phyloP scores from a whole-genome alignment of 2,329 filamentous ascomycete genomes.

The Fusarium nisikadoi region DNA sequence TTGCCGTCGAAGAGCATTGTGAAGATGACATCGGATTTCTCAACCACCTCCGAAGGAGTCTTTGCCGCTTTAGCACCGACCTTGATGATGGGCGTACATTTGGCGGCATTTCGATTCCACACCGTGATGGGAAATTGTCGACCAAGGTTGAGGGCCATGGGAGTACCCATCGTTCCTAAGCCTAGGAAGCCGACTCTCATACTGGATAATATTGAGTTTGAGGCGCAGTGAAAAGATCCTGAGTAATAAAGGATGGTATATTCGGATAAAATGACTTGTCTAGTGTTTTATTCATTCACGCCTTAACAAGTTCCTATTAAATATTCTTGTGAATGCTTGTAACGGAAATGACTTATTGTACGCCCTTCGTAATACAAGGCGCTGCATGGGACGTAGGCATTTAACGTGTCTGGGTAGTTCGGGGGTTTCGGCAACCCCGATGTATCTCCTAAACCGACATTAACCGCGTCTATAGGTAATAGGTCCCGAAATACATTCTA shows the following conservation, averaged over 20 bases:
- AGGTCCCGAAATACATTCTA: too few species aligned
- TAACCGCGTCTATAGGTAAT: neutral
- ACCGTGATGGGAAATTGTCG: neutral
- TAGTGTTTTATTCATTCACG: accelerated
- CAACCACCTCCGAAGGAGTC: neutral
- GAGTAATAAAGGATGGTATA: accelerated
- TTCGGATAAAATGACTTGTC: accelerated
- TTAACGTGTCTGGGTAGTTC: too few species aligned
- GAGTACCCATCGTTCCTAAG: neutral
- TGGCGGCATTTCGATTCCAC: neutral
- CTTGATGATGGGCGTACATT: neutral
- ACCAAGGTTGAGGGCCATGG: neutral
- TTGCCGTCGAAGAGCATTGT: neutral
- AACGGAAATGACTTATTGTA: accelerated
- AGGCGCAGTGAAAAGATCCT: accelerated
- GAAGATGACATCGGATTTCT: neutral
- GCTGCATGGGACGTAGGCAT: too few species aligned
- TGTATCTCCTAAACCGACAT: neutral
- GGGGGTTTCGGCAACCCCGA: too few species aligned
- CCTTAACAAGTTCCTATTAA: accelerated
- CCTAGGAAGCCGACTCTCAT: neutral
- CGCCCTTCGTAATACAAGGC: neutral
- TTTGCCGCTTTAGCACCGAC: neutral
- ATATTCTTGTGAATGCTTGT: accelerated
- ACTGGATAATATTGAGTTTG: accelerated